Conservation (phyloP, 257 asterid genomes). For the Coffea eugenioides region DNA sequence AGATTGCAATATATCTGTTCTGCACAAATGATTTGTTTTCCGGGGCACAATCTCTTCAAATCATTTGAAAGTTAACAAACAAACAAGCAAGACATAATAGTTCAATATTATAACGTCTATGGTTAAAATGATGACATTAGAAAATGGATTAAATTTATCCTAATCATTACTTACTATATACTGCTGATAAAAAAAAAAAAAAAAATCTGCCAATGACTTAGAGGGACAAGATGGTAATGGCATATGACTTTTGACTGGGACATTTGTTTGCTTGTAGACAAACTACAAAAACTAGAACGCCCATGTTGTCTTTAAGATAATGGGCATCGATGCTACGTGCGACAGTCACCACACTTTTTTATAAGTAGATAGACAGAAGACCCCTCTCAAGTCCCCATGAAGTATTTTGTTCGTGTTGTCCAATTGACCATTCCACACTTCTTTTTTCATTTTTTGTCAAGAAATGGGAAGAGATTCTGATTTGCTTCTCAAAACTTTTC, state of each 20-base stretch:
- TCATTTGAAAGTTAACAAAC: constrained; percentile 1
- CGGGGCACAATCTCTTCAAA: constrained; percentile 1
- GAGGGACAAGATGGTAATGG: not conserved
- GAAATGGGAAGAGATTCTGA: not conserved
- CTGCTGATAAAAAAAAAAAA: too few species aligned
- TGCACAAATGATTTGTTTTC: not conserved
- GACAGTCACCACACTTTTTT: not conserved
- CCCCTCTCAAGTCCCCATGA: not conserved
- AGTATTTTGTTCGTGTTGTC: not conserved
- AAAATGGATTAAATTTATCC: too few species aligned
- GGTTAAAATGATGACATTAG: too few species aligned
- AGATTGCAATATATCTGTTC: not conserved
- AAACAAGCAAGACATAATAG: not conserved
- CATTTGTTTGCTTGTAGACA: not conserved
- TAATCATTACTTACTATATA: too few species aligned
- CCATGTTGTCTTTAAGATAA: not conserved
- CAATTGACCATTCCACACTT: not conserved
- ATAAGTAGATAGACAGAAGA: not conserved
- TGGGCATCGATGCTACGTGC: too few species aligned
- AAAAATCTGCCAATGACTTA: too few species aligned
- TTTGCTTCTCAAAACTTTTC: not conserved
- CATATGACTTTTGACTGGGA: not conserved
- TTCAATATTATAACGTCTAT: too few species aligned
- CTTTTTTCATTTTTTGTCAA: too few species aligned
- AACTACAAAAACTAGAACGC: not conserved